Evolutionary conservation across 2,329 filamentous ascomycete species (phyloP), one percentile per base, ranked within the genome.

Genomic region (Fusarium torulosum): DNA sequence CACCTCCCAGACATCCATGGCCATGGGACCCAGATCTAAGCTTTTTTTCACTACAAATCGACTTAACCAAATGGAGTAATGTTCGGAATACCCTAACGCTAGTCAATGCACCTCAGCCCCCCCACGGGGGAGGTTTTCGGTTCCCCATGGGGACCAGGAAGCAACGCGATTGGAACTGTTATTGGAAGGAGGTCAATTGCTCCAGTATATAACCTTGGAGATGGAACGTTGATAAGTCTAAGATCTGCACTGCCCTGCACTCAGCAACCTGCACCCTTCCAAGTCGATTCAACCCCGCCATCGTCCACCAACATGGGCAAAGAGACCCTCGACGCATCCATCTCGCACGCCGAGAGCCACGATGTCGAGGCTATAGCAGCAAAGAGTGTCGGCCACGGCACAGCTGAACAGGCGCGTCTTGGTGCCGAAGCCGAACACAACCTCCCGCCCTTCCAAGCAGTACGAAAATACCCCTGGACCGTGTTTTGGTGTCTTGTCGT

Each of bases 401-500:
- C 61, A 2, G 61, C 57, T 17, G 60, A 62, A 10, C 58, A 66
- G 6, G 61, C 60, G 25, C 53, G 66, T 43, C 65, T 69, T 19
- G 65, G 56, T 14, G 53, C 61, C 4, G 53, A 64, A 6, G 61
- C 61, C 6, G 73, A 75, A 45, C 76, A 78, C 38, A 69, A 69
- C 27, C 66, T 76, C 3, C 66, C 70, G 8, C 56, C 74, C 15
- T 46, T 66, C 5, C 66, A 76, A 23, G 77, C 77, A 4, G 61
- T 79, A 11, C 60, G 67, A 2, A 62, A 67, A 33, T 77, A 78
- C 58, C 78, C 74, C 23, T 74, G 76, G 72, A 79, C 79, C 4
- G 74, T 80, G 33, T 59, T 75, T n/a, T 80, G 78, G 78, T 77
- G 76, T 20, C 62, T 79, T 4, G 45, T 78, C 9, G 67, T 80